Evolutionary conservation across 495 filamentous ascomycete species (phyloP).

Genomic region (Xylaria curta): DNA sequence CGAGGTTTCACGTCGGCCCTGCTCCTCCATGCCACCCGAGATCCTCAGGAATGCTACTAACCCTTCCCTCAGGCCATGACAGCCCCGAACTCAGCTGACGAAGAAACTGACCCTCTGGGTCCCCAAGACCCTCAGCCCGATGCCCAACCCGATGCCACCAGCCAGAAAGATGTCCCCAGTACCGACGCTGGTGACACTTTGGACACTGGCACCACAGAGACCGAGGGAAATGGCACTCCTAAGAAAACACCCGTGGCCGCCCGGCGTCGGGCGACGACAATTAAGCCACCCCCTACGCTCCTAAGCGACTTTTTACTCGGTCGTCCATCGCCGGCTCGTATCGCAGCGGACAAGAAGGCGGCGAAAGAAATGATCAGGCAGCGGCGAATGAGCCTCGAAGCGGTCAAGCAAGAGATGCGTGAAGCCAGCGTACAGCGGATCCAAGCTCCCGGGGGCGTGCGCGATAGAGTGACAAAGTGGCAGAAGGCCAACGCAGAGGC

Average conservation of each 20-base stretch:
- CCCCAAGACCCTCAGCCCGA: conserved; percentile 29
- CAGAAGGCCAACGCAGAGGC: conserved; percentile 71
- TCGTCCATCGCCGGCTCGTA: conserved; percentile 53
- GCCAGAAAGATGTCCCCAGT: conserved; percentile 28
- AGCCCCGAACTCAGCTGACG: conserved; percentile 36
- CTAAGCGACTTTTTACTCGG: conserved; percentile 62
- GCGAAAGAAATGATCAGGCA: conserved; percentile 45
- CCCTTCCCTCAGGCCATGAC: conserved; percentile 37
- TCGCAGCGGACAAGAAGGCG: conserved; percentile 44
- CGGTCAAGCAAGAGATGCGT: conserved; percentile 58
- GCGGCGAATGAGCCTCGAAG: conserved; percentile 52
- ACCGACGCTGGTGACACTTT: conserved; percentile 24
- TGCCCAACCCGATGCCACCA: conserved; percentile 15
- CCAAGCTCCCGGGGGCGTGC: conserved; percentile 60
- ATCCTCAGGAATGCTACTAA: conserved; percentile 22
- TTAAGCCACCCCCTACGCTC: conserved; percentile 48
- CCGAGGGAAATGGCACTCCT: conserved; percentile 40
- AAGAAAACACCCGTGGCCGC: conserved; percentile 49
- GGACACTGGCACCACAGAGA: conserved; percentile 21
- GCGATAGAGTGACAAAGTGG: conserved; percentile 76
- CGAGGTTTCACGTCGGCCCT: not conserved
- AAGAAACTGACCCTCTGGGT: conserved; percentile 39
- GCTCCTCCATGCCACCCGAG: not conserved
- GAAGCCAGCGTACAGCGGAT: conserved; percentile 53
- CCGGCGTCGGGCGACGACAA: conserved; percentile 36